Percentiles rank a stretch among this genome's conserved stretches.
Evolutionary conservation across 495 filamentous ascomycete genomes (phyloP).

Genomic region (Monascus purpureus): DNA sequence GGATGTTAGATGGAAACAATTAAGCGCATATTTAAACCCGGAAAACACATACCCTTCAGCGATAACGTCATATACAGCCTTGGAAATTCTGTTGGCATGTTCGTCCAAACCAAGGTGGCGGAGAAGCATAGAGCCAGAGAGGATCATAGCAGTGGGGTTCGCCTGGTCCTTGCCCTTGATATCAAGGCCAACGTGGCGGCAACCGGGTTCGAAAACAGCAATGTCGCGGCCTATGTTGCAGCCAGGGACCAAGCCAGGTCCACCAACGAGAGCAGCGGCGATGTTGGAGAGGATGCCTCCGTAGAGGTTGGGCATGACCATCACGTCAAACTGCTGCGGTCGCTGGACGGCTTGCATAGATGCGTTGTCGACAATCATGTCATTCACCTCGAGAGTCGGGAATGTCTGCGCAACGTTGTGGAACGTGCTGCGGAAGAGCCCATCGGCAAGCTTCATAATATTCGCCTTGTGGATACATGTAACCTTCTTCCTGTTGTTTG

Average conservation of each 20-base stretch:
- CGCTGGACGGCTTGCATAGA: slow-evolving; percentile 95
- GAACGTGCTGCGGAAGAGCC: slow-evolving; percentile 96
- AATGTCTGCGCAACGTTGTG: slow-evolving; percentile 84
- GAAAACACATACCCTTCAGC: slow-evolving; percentile 78
- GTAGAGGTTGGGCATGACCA: slow-evolving; percentile 99
- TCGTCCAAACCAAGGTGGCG: slow-evolving; percentile 93
- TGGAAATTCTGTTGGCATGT: slow-evolving; percentile 94
- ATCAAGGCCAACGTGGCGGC: slow-evolving; percentile 95
- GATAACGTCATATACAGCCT: slow-evolving; percentile 94
- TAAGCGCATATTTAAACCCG: too few relatives aligned
- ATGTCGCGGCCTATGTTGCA: slow-evolving; percentile 99
- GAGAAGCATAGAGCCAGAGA: slow-evolving; percentile 91
- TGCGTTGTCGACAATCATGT: slow-evolving; percentile 99
- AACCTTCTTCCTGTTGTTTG: slow-evolving; percentile 97
- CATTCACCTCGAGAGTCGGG: slow-evolving; percentile 83
- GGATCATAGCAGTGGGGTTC: slow-evolving; percentile 89
- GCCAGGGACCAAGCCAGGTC: slow-evolving; percentile 90
- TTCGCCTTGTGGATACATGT: slow-evolving; percentile 99
- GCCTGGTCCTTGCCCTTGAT: slow-evolving; percentile 99
- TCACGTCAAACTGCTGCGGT: slow-evolving; percentile 97
- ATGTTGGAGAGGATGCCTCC: slow-evolving; percentile 98
- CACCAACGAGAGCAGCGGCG: slow-evolving; percentile 94
- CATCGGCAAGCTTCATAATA: slow-evolving; percentile 99
- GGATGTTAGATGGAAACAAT: slow-evolving; percentile 8
- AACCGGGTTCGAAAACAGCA: slow-evolving; percentile 96